These are phyloP conservation scores for Hypoxylon sp. DNA, from an alignment of 2,329 filamentous ascomycete species.

Conservation along the genomic window DNA sequence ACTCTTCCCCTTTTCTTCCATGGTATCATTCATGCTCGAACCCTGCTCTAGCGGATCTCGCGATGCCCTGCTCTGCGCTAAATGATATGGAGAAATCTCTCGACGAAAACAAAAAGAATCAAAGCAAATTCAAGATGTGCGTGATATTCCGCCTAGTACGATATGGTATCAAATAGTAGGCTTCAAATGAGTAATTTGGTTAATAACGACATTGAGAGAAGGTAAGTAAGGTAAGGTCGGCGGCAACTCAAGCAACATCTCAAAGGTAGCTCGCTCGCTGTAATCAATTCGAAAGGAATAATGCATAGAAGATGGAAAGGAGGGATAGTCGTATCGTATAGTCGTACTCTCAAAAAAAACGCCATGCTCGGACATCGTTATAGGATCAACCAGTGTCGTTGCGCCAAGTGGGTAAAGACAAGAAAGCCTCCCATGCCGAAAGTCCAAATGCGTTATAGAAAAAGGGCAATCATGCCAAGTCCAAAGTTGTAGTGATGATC, in stretches of 20 bases:
- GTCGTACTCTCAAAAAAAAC: constrained; percentile 42
- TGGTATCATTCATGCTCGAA: constrained; percentile 40
- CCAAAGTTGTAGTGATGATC: constrained; percentile 2
- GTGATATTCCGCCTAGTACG: constrained; percentile 10
- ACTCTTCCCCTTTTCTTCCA: constrained; percentile 9
- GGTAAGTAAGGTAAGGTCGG: constrained; percentile 9
- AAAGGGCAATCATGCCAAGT: constrained; percentile 22
- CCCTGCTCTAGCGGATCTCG: constrained; percentile 21
- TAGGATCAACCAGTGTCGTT: constrained; percentile 33
- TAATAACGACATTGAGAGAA: constrained; percentile 20
- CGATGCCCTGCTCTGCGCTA: constrained; percentile 19
- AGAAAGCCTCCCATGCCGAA: constrained; percentile 36
- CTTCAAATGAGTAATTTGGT: constrained; percentile 8
- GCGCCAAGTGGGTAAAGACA: constrained; percentile 31
- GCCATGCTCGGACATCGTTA: constrained; percentile 42
- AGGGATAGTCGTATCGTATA: constrained; percentile 38
- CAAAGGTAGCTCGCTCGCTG: constrained; percentile 18
- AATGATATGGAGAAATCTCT: constrained; percentile 13
- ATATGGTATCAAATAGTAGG: constrained; percentile 32
- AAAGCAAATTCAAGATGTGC: constrained; percentile 17
- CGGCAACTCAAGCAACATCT: constrained; percentile 14
- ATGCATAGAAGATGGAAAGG: constrained; percentile 16
- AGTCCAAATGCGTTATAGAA: constrained; percentile 30
- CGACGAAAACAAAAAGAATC: constrained; percentile 24
- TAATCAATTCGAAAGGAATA: constrained; percentile 7